Conservation (phyloP, 2,329 filamentous ascomycete genomes). For the Byssochlamys sp. region DNA sequence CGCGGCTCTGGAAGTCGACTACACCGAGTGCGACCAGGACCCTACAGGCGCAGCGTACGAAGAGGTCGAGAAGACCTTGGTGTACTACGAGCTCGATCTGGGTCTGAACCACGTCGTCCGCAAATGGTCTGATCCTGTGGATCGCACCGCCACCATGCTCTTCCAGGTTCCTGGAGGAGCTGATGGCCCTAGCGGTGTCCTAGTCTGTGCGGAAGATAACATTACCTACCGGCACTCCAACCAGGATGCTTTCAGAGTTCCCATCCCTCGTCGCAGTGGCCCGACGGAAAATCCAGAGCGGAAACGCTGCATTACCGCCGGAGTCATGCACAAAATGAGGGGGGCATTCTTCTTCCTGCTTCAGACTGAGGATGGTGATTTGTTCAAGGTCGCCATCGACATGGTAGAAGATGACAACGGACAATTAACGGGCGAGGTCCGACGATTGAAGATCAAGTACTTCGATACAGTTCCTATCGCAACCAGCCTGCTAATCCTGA, state of each 20-base stretch:
- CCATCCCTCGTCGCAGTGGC: conserved; percentile 77
- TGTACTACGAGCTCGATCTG: conserved; percentile 95
- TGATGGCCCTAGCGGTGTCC: conserved; percentile 85
- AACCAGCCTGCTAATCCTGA: conserved; percentile 78
- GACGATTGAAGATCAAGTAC: conserved; percentile 83
- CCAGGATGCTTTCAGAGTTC: conserved; percentile 76
- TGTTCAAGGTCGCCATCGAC: conserved; percentile 92
- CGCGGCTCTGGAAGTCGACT: conserved; percentile 87
- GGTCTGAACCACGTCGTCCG: conserved; percentile 94
- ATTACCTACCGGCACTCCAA: conserved; percentile 97
- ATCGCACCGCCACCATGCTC: conserved; percentile 75
- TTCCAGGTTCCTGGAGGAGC: conserved; percentile 92
- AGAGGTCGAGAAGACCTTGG: conserved; percentile 77
- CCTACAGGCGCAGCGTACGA: conserved; percentile 71
- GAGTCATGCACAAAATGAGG: conserved; percentile 95
- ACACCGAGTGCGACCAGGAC: conserved; percentile 83
- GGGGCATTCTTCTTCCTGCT: conserved; percentile 95
- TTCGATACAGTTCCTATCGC: conserved; percentile 92
- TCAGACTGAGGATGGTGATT: conserved; percentile 92
- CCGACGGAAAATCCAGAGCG: conserved; percentile 84
- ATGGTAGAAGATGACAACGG: conserved; percentile 73
- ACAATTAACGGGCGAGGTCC: conserved; percentile 70
- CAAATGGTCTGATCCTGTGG: conserved; percentile 90
- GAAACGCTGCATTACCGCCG: conserved; percentile 75
- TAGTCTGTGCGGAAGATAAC: conserved; percentile 88